phyloP scores from a whole-genome alignment of 1,284 basidiomycete genomes.

The Sphaerobolus stellatus region DNA sequence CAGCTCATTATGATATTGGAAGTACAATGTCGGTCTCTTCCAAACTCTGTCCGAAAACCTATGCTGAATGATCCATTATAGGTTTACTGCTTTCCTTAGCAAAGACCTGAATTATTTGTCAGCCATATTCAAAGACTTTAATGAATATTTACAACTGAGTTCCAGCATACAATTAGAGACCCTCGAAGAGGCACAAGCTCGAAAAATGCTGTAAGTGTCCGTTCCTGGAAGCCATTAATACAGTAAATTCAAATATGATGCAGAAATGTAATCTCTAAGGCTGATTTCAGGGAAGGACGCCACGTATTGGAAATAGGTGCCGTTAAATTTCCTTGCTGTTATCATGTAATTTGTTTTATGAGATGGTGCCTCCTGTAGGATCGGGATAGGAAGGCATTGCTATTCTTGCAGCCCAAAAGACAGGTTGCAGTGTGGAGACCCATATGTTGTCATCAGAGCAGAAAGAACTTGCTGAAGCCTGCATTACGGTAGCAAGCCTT shows the following conservation, averaged over 20 bases:
- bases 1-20: slow-evolving; percentile 73
- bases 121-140: slow-evolving; percentile 66
- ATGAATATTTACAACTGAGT: slow-evolving; percentile 38
- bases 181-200: neutral
- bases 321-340: neutral
- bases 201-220: neutral
- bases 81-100: slow-evolving; percentile 61
- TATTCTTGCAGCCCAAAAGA: neutral
- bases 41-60: neutral
- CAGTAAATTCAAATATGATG: no score
- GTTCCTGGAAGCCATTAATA: no score
- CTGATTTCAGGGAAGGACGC: neutral
- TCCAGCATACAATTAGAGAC: neutral
- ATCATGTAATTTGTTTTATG: no score
- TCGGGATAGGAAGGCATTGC: neutral
- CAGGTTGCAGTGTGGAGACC: slow-evolving; percentile 81
- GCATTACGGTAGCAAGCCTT: slow-evolving; percentile 71
- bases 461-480: slow-evolving; percentile 81
- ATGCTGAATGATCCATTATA: slow-evolving; percentile 20
- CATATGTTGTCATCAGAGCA: slow-evolving; percentile 86
- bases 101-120: slow-evolving; percentile 83
- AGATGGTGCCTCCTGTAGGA: neutral
- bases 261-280: neutral
- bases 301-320: neutral
- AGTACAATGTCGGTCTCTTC: slow-evolving; percentile 51